A percentile compares a stretch with the other conserved stretches of the same genome.
Evolutionary conservation across 116 monocot species (phyloP).

Genomic region (Cymodocea nodosa): DNA sequence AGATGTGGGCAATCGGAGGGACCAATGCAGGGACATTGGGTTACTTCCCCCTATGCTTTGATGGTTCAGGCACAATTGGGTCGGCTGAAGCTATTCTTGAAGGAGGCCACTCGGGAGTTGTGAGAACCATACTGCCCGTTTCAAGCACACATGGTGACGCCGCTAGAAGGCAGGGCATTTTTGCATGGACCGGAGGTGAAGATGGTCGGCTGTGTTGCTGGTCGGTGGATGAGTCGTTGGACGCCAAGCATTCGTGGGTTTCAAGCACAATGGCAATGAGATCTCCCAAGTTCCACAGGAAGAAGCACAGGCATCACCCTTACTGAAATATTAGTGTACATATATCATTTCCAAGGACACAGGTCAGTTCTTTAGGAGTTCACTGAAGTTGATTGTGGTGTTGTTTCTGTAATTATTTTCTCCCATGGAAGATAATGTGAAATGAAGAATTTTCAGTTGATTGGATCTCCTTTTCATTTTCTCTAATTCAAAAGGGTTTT

Average conservation of each 20-base stretch:
- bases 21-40: conserved; percentile 69
- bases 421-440: no score
- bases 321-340: conserved; percentile 30
- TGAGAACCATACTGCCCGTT: conserved; percentile 61
- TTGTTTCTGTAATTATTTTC: no score
- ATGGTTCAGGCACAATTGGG: conserved; percentile 26
- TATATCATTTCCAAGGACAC: neutral
- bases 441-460: no score
- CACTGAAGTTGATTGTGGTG: no score
- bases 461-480: no score
- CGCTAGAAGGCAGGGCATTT: conserved; percentile 30
- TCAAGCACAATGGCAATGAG: conserved; percentile 40
- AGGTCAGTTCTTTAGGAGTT: no score
- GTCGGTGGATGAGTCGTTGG: conserved; percentile 43
- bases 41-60: conserved; percentile 51
- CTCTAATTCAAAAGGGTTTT: neutral
- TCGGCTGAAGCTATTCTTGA: conserved; percentile 75
- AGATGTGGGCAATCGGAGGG: conserved; percentile 77
- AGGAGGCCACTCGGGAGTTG: conserved; percentile 81
- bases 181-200: conserved; percentile 93
- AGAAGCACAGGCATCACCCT: conserved; percentile 41
- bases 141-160: conserved; percentile 23
- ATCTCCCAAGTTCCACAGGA: conserved; percentile 13
- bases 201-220: conserved; percentile 92
- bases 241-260: conserved; percentile 34